Evolutionary conservation across 1,284 basidiomycete genomes (phyloP).

Genomic region (Rhodotorula mucilaginosa): DNA sequence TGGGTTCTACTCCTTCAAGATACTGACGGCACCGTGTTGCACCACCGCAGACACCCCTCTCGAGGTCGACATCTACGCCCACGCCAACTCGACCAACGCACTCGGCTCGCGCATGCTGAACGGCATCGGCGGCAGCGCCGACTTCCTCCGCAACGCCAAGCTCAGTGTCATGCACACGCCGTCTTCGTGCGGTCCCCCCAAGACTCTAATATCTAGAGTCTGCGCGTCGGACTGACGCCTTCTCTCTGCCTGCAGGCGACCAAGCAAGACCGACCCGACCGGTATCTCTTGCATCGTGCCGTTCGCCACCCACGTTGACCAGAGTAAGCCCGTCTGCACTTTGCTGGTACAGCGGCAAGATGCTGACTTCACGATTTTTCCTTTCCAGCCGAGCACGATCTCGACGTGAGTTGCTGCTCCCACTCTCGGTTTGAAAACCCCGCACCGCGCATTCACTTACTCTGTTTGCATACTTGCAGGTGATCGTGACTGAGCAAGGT

Average conservation of each 20-base stretch:
- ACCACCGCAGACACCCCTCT: slow-evolving; percentile 52
- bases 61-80: slow-evolving; percentile 54
- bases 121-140: slow-evolving; percentile 54
- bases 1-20: too few relatives aligned
- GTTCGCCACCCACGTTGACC: slow-evolving; percentile 57
- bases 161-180: slow-evolving; percentile 59
- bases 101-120: slow-evolving; percentile 55
- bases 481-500: slow-evolving; percentile 51
- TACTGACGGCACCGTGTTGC: neutral
- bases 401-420: slow-evolving; percentile 1
- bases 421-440: neutral
- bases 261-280: slow-evolving; percentile 1
- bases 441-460: slow-evolving; percentile 28
- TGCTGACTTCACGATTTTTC: neutral
- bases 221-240: slow-evolving; percentile 50
- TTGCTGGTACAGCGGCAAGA: neutral
- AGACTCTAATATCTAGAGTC: slow-evolving; percentile 46
- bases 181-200: slow-evolving; percentile 50
- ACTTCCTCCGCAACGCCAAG: slow-evolving; percentile 58
- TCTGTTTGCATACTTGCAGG: slow-evolving; percentile 21
- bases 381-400: slow-evolving; percentile 9
- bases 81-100: slow-evolving; percentile 56
- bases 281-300: slow-evolving; percentile 52
- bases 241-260: neutral
- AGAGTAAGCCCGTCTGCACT: slow-evolving; percentile 37